Conservation (phyloP, 2,329 filamentous ascomycete species). For the Thermothelomyces thermophilus region DNA sequence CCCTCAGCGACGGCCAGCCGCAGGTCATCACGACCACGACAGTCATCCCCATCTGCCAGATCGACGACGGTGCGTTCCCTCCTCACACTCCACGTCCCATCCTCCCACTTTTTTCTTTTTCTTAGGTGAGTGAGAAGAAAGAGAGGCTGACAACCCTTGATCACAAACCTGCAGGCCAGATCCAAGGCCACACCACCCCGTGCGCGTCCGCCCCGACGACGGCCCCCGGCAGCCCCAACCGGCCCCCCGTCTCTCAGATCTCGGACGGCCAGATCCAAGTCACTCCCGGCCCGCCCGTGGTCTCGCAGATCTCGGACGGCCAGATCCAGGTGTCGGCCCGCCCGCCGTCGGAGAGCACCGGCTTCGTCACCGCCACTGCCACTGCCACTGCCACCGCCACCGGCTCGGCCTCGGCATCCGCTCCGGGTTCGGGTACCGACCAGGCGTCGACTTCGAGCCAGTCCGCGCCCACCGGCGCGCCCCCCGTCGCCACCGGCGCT, state of each 20-base stretch:
- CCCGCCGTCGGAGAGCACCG: neutral
- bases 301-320: neutral
- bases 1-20: conserved; percentile 43
- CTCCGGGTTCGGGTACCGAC: too few relatives aligned
- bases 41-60: conserved; percentile 45
- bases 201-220: conserved; percentile 32
- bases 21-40: conserved; percentile 41
- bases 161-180: too few relatives aligned
- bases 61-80: conserved; percentile 34
- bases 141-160: too few relatives aligned
- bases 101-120: too few relatives aligned
- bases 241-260: conserved; percentile 36
- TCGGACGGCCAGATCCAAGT: conserved; percentile 45
- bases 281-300: neutral
- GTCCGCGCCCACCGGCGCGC: too few relatives aligned
- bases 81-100: neutral
- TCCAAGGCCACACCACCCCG: conserved; percentile 43
- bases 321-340: neutral
- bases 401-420: too few relatives aligned
- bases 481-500: conserved; percentile 4
- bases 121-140: too few relatives aligned
- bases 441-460: too few relatives aligned
- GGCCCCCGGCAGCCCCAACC: conserved; percentile 22
- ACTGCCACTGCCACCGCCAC: too few relatives aligned
- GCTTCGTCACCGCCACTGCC: too few relatives aligned